Percentiles rank a stretch among this genome's conserved stretches.
Conservation (phyloP, 2,329 filamentous ascomycete species). For the Pyrenophora teres region DNA sequence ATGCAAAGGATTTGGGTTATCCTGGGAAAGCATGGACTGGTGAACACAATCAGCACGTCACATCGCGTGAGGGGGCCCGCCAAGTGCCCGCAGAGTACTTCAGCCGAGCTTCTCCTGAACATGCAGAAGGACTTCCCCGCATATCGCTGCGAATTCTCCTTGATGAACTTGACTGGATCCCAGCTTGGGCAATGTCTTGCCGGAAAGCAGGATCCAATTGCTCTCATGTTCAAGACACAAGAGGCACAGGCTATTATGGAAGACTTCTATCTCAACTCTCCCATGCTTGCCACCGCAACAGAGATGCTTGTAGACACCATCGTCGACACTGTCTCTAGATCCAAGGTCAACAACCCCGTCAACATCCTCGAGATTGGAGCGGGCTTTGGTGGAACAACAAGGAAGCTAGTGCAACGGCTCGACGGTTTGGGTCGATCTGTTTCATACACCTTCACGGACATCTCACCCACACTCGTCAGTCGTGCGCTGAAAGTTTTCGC, state of each 20-base stretch:
- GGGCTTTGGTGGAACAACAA: slow-evolving; percentile 1
- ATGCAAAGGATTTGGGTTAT: slow-evolving; percentile 8
- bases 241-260: slow-evolving; percentile 13
- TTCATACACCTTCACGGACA: slow-evolving; percentile 49
- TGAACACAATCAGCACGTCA: neutral
- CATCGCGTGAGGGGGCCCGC: neutral
- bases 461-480: slow-evolving; percentile 45
- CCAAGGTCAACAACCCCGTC: neutral
- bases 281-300: slow-evolving; percentile 19
- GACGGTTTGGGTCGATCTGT: slow-evolving; percentile 12
- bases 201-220: slow-evolving; percentile 13
- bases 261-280: slow-evolving; percentile 17
- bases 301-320: slow-evolving; percentile 13
- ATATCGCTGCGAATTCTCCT: slow-evolving; percentile 5
- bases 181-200: slow-evolving; percentile 13
- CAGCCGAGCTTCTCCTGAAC: neutral
- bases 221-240: slow-evolving; percentile 17
- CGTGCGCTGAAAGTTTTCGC: slow-evolving; percentile 30
- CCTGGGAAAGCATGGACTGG: slow-evolving; percentile 7
- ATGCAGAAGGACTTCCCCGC: slow-evolving; percentile 8
- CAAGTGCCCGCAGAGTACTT: neutral
- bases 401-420: slow-evolving; percentile 1
- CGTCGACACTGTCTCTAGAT: neutral
- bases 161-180: slow-evolving; percentile 10
- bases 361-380: slow-evolving; percentile 1